phyloP scores from a whole-genome alignment of 805 yeast genomes.

The Teunomyces pallodes region DNA sequence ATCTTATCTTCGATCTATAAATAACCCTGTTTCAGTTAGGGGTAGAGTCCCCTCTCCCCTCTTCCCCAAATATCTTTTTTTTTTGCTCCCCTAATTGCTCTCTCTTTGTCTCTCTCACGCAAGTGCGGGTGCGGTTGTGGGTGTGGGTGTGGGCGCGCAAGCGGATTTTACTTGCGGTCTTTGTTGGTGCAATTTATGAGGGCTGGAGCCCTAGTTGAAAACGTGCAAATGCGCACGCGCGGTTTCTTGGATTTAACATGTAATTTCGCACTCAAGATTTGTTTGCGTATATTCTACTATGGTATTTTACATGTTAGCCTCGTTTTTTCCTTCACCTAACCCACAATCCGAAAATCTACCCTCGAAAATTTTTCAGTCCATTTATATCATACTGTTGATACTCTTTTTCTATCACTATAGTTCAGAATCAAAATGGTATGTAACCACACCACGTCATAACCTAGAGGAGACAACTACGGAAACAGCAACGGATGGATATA shows the following conservation, averaged over 20 bases:
- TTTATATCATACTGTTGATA: conserved; percentile 2
- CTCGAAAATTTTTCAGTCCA: conserved; percentile 3
- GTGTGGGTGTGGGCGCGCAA: too few relatives aligned
- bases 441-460: background rate
- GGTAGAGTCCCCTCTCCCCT: background rate
- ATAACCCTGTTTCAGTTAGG: conserved; percentile 1
- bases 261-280: background rate
- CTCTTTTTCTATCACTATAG: conserved; percentile 8
- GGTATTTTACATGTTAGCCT: background rate
- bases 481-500: background rate
- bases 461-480: background rate
- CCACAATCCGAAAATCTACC: conserved; percentile 4
- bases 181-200: too few relatives aligned
- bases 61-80: background rate
- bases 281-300: too few relatives aligned
- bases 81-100: background rate
- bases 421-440: conserved; percentile 12
- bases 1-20: conserved; percentile 3
- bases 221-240: background rate
- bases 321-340: conserved; percentile 2
- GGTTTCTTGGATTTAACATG: background rate
- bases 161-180: too few relatives aligned
- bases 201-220: conserved; percentile 4
- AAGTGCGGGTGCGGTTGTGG: background rate
- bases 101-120: background rate